Percentiles rank a stretch among this genome's conserved stretches.
Conservation (phyloP, 179 eudicot species). For the Amaranthus tricolor region DNA sequence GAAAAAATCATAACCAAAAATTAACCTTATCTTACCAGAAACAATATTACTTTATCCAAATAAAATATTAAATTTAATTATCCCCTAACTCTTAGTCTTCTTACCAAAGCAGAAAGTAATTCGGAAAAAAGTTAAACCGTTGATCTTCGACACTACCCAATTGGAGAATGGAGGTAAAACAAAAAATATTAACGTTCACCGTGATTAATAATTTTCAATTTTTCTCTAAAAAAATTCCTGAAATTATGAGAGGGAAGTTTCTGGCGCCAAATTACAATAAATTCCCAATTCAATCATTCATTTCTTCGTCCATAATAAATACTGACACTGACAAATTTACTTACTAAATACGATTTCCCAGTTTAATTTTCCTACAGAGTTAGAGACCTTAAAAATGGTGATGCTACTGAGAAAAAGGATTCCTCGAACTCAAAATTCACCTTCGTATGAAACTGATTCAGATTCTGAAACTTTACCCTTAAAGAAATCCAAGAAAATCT, state of each 20-base stretch:
- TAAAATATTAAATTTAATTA: too few species aligned
- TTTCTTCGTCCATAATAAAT: too few species aligned
- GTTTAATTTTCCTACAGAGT: neutral
- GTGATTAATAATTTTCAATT: neutral
- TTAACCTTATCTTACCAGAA: too few species aligned
- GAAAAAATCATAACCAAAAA: too few species aligned
- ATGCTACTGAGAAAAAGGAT: conserved; percentile 31
- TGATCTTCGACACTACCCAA: too few species aligned
- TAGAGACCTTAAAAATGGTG: conserved; percentile 20
- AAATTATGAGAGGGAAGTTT: neutral
- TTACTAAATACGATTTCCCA: too few species aligned
- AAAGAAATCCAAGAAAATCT: neutral
- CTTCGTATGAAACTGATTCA: neutral
- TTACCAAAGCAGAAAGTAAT: too few species aligned
- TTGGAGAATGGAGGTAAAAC: neutral
- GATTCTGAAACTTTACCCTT: neutral
- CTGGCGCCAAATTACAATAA: conserved; percentile 1
- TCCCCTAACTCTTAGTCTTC: too few species aligned
- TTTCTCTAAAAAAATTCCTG: neutral
- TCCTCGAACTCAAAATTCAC: neutral
- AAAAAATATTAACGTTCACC: neutral
- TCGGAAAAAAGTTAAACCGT: too few species aligned
- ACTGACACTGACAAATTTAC: too few species aligned
- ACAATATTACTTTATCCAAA: too few species aligned
- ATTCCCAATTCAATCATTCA: neutral